Conservation (phyloP, 2,329 filamentous ascomycete genomes). For the Zasmidium cellare region DNA sequence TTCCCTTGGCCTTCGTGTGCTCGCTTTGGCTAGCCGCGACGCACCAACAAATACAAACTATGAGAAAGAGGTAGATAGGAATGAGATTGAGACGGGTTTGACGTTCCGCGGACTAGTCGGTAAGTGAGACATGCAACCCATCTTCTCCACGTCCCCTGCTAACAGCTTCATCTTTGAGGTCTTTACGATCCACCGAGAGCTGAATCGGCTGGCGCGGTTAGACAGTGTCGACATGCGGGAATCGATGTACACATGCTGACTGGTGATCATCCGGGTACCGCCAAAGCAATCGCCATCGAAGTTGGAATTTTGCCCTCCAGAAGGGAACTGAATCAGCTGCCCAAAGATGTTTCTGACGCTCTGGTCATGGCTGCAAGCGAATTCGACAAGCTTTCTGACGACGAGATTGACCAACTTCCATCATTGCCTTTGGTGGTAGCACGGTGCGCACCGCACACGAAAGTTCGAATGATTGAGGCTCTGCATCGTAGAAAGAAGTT, state of each 20-base stretch:
- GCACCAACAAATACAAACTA: constrained; percentile 44
- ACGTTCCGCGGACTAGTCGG: constrained; percentile 79
- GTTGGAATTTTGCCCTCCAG: constrained; percentile 55
- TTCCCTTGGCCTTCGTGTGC: constrained; percentile 62
- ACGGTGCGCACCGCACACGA: constrained; percentile 48
- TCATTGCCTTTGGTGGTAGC: constrained; percentile 48
- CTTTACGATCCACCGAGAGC: constrained; percentile 66
- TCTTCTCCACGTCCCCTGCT: constrained; percentile 4
- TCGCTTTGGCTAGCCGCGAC: constrained; percentile 61
- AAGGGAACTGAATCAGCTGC: constrained; percentile 63
- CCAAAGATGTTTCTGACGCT: constrained; percentile 25
- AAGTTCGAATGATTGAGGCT: constrained; percentile 49
- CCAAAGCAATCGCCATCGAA: constrained; percentile 47
- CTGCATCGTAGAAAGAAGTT: constrained; percentile 43
- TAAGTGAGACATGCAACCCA: constrained; percentile 62
- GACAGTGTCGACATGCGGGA: constrained; percentile 46
- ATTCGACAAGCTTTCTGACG: constrained; percentile 46
- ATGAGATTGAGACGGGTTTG: constrained; percentile 66
- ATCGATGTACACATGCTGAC: constrained; percentile 53
- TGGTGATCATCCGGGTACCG: constrained; percentile 49
- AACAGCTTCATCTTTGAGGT: too few relatives aligned
- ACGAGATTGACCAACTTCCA: constrained; percentile 43
- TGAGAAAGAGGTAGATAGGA: constrained; percentile 54
- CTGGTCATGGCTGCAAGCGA: constrained; percentile 46
- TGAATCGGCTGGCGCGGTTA: constrained; percentile 41